These are phyloP conservation scores for Phaseolus coccineus DNA, from an alignment of 331 rosid species.

Conservation along the genomic window DNA sequence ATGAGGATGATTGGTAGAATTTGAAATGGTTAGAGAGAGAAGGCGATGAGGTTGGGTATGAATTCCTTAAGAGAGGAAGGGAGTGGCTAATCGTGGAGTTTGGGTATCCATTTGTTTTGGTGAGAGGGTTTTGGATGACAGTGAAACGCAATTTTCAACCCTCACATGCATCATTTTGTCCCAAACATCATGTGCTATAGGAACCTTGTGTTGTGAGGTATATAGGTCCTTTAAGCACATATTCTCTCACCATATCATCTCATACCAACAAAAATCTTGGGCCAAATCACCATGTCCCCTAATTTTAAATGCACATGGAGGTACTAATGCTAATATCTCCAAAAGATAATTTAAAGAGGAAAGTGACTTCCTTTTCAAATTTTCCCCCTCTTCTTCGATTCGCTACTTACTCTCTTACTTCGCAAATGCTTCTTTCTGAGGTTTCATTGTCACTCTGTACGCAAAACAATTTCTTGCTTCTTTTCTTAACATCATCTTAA, in stretches of 20 bases:
- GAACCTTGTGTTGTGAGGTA: slow-evolving; percentile 38
- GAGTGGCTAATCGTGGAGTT: slow-evolving; percentile 41
- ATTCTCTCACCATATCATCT: slow-evolving; percentile 48
- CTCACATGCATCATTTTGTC: slow-evolving; percentile 57
- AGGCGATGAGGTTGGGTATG: slow-evolving; percentile 1
- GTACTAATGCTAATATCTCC: slow-evolving; percentile 36
- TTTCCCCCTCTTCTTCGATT: background rate
- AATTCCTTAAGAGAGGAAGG: slow-evolving; percentile 39
- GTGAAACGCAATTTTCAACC: slow-evolving; percentile 48
- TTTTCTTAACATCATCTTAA: background rate
- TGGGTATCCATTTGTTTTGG: slow-evolving; percentile 41
- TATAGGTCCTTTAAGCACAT: slow-evolving; percentile 38
- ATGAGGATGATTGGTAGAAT: no score
- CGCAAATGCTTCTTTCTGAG: background rate
- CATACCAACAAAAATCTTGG: slow-evolving; percentile 37
- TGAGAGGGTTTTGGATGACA: slow-evolving; percentile 31
- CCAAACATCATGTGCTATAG: slow-evolving; percentile 58
- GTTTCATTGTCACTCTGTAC: no score
- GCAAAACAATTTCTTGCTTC: no score
- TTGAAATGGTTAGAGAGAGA: no score
- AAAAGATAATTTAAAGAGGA: slow-evolving; percentile 12
- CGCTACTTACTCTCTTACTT: background rate
- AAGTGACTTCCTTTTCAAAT: background rate
- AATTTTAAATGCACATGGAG: slow-evolving; percentile 39
- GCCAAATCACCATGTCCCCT: slow-evolving; percentile 45